Percentiles rank a stretch among this genome's conserved stretches.
phyloP scores from a whole-genome alignment of 1,139 yeast genomes.

The Debaryomyces psychrophilus region DNA sequence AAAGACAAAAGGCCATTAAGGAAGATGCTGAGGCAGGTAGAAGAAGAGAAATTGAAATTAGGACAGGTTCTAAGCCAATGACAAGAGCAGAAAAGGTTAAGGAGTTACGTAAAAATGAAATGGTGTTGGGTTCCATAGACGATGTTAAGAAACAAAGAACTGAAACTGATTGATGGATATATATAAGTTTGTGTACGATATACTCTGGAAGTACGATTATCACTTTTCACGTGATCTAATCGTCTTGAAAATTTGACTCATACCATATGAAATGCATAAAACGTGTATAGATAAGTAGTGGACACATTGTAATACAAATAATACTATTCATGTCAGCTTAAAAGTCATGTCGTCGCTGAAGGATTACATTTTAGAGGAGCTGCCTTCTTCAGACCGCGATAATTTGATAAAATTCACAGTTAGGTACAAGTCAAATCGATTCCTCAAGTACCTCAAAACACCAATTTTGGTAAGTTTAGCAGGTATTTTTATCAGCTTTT shows the following conservation, averaged over 20 bases:
- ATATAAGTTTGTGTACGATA: not conserved
- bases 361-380: slow-evolving; percentile 33
- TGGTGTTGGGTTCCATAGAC: slow-evolving; percentile 66
- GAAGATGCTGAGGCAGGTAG: slow-evolving; percentile 57
- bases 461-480: slow-evolving; percentile 3
- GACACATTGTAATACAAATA: slow-evolving; percentile 1
- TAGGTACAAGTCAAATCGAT: slow-evolving; percentile 7
- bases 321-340: slow-evolving; percentile 14
- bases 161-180: slow-evolving; percentile 7
- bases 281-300: slow-evolving; percentile 4
- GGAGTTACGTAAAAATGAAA: slow-evolving; percentile 66
- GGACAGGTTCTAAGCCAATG: slow-evolving; percentile 46
- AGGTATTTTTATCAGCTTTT: slow-evolving; percentile 1
- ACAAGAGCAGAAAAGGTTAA: slow-evolving; percentile 56
- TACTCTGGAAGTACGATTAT: not conserved
- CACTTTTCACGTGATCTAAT: slow-evolving; percentile 9
- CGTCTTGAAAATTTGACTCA: slow-evolving; percentile 3
- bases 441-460: not conserved
- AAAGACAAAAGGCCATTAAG: slow-evolving; percentile 53
- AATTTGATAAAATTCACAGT: slow-evolving; percentile 21
- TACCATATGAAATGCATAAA: not conserved
- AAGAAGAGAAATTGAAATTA: slow-evolving; percentile 44
- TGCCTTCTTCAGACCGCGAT: slow-evolving; percentile 22
- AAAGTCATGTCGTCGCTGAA: slow-evolving; percentile 35
- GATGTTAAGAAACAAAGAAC: slow-evolving; percentile 31